Evolutionary conservation across 768 basidiomycete genomes (phyloP).

Genomic region (Dacryopinax spathularia): DNA sequence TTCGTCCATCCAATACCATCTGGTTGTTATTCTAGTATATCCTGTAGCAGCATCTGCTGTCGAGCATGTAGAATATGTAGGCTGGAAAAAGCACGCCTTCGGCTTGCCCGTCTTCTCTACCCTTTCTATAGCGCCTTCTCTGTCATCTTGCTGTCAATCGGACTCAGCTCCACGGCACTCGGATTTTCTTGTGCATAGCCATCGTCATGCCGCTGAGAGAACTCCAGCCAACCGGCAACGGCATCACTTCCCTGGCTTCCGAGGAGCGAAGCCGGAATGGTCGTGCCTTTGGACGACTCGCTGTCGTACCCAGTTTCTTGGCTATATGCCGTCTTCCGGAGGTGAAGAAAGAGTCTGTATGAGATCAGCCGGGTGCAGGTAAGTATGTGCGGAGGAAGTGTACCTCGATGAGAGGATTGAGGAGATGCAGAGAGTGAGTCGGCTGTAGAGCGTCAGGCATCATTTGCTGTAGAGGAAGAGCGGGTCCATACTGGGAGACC

Average conservation of each 20-base stretch:
- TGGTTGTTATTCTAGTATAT: no score
- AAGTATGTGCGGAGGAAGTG: not conserved
- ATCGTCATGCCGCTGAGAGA: not conserved
- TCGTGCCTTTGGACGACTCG: not conserved
- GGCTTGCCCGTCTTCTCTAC: no score
- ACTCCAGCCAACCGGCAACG: not conserved
- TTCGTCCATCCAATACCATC: no score
- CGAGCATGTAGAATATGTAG: no score
- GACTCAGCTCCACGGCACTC: no score
- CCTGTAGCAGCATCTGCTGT: no score
- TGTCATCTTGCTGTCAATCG: no score
- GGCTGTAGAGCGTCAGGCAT: not conserved
- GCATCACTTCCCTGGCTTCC: not conserved
- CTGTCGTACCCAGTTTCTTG: not conserved
- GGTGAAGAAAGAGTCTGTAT: not conserved
- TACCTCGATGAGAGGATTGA: not conserved
- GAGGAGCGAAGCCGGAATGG: not conserved
- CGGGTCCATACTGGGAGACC: not conserved
- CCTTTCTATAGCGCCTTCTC: no score
- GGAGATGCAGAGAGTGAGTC: not conserved
- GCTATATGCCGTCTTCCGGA: not conserved
- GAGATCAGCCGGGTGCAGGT: not conserved
- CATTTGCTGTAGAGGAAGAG: not conserved
- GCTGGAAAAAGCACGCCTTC: no score
- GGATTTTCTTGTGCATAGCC: not conserved